A percentile compares a stretch with the other conserved stretches of the same genome.
These are phyloP conservation scores for Exophiala viscosa DNA, from an alignment of 2,329 filamentous ascomycete genomes.

Conservation along the genomic window DNA sequence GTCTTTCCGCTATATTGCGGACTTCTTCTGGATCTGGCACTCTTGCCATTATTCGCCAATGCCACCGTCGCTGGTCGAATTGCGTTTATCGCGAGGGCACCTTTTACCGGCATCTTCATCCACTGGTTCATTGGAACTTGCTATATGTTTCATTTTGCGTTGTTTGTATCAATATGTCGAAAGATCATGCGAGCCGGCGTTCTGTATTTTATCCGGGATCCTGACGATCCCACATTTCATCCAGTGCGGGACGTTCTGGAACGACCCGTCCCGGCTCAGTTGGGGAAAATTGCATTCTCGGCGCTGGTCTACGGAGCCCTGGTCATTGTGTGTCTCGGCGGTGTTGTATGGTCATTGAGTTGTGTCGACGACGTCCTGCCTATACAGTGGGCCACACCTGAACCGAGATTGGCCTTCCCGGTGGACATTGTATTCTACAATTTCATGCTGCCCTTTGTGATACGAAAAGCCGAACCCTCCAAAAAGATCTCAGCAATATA, in stretches of 20 bases:
- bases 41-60: constrained; percentile 82
- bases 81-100: constrained; percentile 71
- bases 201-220: constrained; percentile 95
- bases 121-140: constrained; percentile 99
- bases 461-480: constrained; percentile 79
- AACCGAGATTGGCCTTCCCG: constrained; percentile 90
- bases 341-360: constrained; percentile 71
- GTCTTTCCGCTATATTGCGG: constrained; percentile 95
- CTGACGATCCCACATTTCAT: constrained; percentile 96
- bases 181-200: constrained; percentile 96
- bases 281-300: constrained; percentile 94
- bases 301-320: constrained; percentile 92
- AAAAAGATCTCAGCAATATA: constrained; percentile 82
- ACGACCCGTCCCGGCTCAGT: constrained; percentile 83
- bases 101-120: constrained; percentile 87
- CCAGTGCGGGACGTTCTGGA: constrained; percentile 95
- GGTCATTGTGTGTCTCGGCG: constrained; percentile 87
- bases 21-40: constrained; percentile 78
- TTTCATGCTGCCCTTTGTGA: constrained; percentile 83
- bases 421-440: constrained; percentile 95
- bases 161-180: constrained; percentile 98
- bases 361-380: constrained; percentile 68
- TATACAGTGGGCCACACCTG: constrained; percentile 88
- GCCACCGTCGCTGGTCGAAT: constrained; percentile 74
- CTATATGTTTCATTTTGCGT: constrained; percentile 99